These are phyloP conservation scores for Dicorynia guianensis DNA, from an alignment of 306 rosid genomes.

Conservation along the genomic window DNA sequence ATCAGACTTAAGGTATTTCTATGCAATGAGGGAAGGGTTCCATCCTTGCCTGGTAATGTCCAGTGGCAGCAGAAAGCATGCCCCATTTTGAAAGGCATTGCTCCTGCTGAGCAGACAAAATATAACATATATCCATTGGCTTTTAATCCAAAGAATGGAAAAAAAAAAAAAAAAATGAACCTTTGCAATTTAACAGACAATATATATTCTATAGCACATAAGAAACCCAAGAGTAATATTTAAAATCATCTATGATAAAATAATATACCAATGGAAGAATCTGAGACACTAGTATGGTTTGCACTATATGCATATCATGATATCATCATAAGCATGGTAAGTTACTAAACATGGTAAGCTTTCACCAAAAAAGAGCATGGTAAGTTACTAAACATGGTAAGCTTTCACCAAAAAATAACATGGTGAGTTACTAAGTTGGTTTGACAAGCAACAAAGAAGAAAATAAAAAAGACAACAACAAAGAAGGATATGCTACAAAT, in stretches of 20 bases:
- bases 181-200: neutral
- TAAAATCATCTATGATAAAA: neutral
- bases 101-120: conserved; percentile 53
- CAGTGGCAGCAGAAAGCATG: conserved; percentile 50
- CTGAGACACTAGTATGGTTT: neutral
- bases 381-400: too few relatives aligned
- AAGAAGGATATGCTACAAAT: too few relatives aligned
- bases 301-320: too few relatives aligned
- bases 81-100: conserved; percentile 68
- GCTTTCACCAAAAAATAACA: too few relatives aligned
- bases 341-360: too few relatives aligned
- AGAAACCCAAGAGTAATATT: neutral
- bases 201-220: neutral
- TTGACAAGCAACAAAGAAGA: too few relatives aligned
- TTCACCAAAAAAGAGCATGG: too few relatives aligned
- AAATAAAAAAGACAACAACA: too few relatives aligned
- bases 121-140: conserved; percentile 30
- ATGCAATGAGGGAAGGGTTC: conserved; percentile 62
- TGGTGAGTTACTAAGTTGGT: too few relatives aligned
- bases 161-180: neutral
- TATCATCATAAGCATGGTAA: too few relatives aligned
- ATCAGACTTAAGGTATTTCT: conserved; percentile 68
- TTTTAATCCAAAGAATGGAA: conserved; percentile 2
- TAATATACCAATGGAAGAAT: neutral
- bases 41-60: conserved; percentile 55